Conservation (phyloP, 2,329 filamentous ascomycete genomes). For the Aphanocladium album region DNA sequence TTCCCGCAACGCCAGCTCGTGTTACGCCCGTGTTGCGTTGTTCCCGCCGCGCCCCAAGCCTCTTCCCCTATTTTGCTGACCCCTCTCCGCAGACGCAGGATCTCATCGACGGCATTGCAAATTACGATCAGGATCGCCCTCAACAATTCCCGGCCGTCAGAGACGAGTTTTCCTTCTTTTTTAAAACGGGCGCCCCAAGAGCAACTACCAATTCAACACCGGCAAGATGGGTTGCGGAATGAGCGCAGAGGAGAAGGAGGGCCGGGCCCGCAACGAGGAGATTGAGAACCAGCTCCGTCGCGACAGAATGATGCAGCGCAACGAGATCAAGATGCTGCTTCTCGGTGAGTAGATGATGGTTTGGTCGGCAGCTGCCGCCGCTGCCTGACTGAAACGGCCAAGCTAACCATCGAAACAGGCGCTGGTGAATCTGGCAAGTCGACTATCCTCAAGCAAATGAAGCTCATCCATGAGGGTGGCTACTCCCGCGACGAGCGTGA, state of each 20-base stretch:
- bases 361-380: neutral
- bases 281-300: slow-evolving; percentile 99
- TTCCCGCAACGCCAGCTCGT: neutral
- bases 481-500: slow-evolving; percentile 86
- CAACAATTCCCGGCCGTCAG: slow-evolving; percentile 2
- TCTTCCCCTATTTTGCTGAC: slow-evolving; percentile 15
- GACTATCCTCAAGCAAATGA: slow-evolving; percentile 98
- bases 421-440: slow-evolving; percentile 95
- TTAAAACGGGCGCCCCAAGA: slow-evolving; percentile 2
- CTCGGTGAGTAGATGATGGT: slow-evolving; percentile 58
- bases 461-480: slow-evolving; percentile 97
- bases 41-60: neutral
- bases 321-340: slow-evolving; percentile 99
- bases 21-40: neutral
- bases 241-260: slow-evolving; percentile 99
- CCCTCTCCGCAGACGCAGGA: slow-evolving; percentile 6
- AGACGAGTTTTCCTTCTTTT: slow-evolving; percentile 5
- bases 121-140: neutral
- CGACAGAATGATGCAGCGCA: slow-evolving; percentile 97
- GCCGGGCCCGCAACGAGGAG: slow-evolving; percentile 99
- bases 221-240: slow-evolving; percentile 97
- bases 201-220: slow-evolving; percentile 26
- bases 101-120: slow-evolving; percentile 5
- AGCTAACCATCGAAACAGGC: slow-evolving; percentile 31
- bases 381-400: neutral